Evolutionary conservation across 805 yeast species (phyloP).

Genomic region (Candida railenensis): DNA sequence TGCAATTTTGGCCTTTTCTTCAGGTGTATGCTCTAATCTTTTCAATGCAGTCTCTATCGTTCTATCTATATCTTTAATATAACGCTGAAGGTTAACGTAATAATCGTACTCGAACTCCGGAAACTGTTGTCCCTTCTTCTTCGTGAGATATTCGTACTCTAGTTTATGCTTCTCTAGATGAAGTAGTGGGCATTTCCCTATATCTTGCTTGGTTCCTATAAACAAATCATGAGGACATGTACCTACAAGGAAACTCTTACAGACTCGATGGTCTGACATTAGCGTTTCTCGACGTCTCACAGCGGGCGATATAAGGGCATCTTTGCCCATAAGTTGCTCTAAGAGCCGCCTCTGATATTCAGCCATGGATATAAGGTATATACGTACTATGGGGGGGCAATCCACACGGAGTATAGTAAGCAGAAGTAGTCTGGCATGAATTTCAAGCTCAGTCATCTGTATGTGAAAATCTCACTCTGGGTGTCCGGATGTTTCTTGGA

Average conservation of each 20-base stretch:
- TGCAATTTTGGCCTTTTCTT: slow-evolving; percentile 62
- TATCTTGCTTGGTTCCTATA: slow-evolving; percentile 75
- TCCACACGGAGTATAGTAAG: too few relatives aligned
- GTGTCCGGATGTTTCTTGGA: too few relatives aligned
- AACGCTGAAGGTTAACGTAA: slow-evolving; percentile 48
- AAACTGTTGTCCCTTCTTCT: slow-evolving; percentile 41
- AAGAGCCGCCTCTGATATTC: slow-evolving; percentile 74
- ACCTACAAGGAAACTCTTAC: slow-evolving; percentile 82
- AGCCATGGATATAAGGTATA: slow-evolving; percentile 26
- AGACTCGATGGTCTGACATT: slow-evolving; percentile 51
- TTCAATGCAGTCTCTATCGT: slow-evolving; percentile 62
- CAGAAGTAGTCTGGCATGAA: too few relatives aligned
- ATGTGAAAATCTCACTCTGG: too few relatives aligned
- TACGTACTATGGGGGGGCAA: too few relatives aligned
- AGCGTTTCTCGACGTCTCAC: slow-evolving; percentile 37
- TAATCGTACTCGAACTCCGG: slow-evolving; percentile 53
- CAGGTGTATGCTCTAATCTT: slow-evolving; percentile 69
- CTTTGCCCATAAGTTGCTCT: slow-evolving; percentile 80
- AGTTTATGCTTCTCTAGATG: slow-evolving; percentile 75
- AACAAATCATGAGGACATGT: slow-evolving; percentile 84
- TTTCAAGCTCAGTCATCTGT: too few relatives aligned
- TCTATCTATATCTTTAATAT: slow-evolving; percentile 64
- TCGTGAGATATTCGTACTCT: slow-evolving; percentile 58
- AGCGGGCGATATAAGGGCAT: slow-evolving; percentile 37
- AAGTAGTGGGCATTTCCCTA: slow-evolving; percentile 75